Conservation (phyloP, 345 rosid genomes). For the Salix suchowensis region DNA sequence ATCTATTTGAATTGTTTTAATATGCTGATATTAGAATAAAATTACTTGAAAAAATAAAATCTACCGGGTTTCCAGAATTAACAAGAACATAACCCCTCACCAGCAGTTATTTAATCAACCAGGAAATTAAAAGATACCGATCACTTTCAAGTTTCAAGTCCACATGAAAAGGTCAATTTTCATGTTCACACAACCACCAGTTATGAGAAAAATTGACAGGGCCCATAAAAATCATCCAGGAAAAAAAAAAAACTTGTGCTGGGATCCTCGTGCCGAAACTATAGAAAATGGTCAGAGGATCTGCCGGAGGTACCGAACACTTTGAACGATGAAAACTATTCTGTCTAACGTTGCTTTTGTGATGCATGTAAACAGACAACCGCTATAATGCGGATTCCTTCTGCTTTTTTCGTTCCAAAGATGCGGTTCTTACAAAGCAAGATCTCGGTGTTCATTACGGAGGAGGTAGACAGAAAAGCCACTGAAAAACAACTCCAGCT, state of each 20-base stretch:
- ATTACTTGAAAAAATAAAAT: too few species aligned
- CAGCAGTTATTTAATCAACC: too few species aligned
- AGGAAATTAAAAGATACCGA: too few species aligned
- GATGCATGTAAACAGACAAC: not conserved
- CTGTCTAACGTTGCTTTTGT: not conserved
- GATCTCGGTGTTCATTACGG: not conserved
- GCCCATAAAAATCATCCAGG: too few species aligned
- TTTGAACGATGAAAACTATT: not conserved
- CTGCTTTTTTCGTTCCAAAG: too few species aligned
- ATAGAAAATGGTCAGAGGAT: not conserved
- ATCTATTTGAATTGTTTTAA: too few species aligned
- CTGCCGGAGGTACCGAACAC: not conserved
- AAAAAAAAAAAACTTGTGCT: not conserved
- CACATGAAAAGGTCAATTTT: not conserved
- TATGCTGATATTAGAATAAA: too few species aligned
- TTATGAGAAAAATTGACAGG: too few species aligned
- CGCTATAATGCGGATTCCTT: not conserved
- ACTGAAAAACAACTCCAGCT: not conserved
- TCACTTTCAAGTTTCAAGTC: not conserved
- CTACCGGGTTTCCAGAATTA: too few species aligned
- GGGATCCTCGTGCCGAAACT: not conserved
- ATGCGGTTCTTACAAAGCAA: not conserved
- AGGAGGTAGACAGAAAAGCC: not conserved
- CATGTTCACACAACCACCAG: too few species aligned
- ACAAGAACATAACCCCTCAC: too few species aligned